Conservation (phyloP, 805 yeast genomes). For the Teunomyces barrocoloradensis region DNA sequence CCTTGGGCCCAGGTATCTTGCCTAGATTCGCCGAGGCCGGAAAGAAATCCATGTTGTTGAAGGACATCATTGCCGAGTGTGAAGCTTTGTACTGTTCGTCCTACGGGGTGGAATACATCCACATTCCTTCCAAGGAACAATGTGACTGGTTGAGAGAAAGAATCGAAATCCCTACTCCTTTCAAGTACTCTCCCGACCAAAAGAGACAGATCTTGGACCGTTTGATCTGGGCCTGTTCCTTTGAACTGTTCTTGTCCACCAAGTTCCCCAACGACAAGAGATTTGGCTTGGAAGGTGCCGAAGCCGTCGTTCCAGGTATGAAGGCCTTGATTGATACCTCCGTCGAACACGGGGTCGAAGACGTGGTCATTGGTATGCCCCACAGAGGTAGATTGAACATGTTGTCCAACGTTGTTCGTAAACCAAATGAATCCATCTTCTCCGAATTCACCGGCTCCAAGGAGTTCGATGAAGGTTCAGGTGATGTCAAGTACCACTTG, state of each 20-base stretch:
- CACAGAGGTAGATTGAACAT: conserved; percentile 99
- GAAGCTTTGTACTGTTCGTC: conserved; percentile 83
- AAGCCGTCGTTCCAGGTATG: conserved; percentile 93
- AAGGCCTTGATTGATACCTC: conserved; percentile 92
- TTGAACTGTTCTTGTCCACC: conserved; percentile 88
- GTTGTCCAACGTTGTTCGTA: conserved; percentile 96
- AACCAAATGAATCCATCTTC: conserved; percentile 97
- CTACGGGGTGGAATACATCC: conserved; percentile 94
- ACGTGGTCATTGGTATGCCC: conserved; percentile 98
- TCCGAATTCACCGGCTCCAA: conserved; percentile 92
- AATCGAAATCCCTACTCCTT: conserved; percentile 88
- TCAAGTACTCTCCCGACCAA: conserved; percentile 77
- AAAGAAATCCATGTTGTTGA: conserved; percentile 64
- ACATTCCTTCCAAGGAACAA: conserved; percentile 90
- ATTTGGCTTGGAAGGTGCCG: conserved; percentile 98
- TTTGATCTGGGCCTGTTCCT: conserved; percentile 92
- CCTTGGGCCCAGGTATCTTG: conserved; percentile 95
- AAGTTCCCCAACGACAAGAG: conserved; percentile 98
- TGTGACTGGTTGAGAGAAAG: conserved; percentile 99
- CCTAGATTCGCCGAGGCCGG: conserved; percentile 79
- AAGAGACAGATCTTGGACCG: conserved; percentile 96
- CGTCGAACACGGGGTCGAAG: conserved; percentile 91
- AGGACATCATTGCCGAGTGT: conserved; percentile 74
- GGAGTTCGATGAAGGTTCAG: conserved; percentile 92
- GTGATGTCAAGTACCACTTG: conserved; percentile 98